These are phyloP conservation scores for Pythium angustatum DNA, from an alignment of 352 stramenopile genomes.

Conservation along the genomic window DNA sequence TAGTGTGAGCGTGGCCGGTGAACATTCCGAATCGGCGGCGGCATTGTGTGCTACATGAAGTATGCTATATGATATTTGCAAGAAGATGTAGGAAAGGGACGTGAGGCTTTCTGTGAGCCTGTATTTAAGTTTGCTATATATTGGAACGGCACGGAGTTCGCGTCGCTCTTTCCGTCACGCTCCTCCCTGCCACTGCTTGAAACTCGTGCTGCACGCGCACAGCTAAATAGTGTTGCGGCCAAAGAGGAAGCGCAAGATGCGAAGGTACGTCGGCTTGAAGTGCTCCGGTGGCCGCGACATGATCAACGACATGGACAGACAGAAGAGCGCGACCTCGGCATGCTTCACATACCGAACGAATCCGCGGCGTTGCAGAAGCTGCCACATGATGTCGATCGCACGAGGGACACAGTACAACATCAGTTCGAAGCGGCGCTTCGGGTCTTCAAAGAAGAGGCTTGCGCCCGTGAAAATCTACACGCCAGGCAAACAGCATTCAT, in stretches of 20 bases:
- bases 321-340: constrained; percentile 82
- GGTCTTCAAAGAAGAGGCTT: constrained; percentile 76
- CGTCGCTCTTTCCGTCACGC: no score
- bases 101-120: constrained; percentile 7
- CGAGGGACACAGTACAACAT: constrained; percentile 84
- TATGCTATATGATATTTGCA: constrained; percentile 22
- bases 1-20: constrained; percentile 11
- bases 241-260: constrained; percentile 84
- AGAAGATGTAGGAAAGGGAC: constrained; percentile 13
- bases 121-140: constrained; percentile 31
- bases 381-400: constrained; percentile 80
- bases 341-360: constrained; percentile 77
- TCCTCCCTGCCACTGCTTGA: background rate
- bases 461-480: constrained; percentile 55
- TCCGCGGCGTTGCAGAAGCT: constrained; percentile 62
- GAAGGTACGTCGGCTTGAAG: constrained; percentile 86
- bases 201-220: no score
- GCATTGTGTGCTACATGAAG: constrained; percentile 3
- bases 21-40: background rate
- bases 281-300: constrained; percentile 78
- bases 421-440: constrained; percentile 81
- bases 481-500: background rate
- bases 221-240: constrained; percentile 77
- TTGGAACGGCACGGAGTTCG: constrained; percentile 11
- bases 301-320: constrained; percentile 80